Evolutionary conservation across 768 basidiomycete genomes (phyloP).

Genomic region (Boletus sp.): DNA sequence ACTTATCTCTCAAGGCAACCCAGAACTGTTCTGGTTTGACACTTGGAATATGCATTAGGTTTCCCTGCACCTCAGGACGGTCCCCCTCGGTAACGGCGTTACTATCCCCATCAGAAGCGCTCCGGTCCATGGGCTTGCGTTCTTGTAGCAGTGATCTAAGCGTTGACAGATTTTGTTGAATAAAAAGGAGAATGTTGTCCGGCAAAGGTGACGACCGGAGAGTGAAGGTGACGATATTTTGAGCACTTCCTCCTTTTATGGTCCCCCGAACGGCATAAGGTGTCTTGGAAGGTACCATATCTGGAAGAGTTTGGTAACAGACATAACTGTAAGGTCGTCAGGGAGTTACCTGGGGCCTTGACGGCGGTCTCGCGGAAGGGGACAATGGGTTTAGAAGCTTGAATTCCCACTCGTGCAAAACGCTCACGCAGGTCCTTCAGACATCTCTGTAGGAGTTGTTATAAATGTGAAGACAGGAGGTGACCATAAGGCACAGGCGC

Average conservation of each 20-base stretch:
- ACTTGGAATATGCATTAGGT: conserved; percentile 57
- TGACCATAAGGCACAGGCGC: conserved; percentile 20
- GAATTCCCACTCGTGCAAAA: conserved; percentile 90
- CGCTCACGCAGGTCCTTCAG: conserved; percentile 94
- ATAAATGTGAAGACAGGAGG: neutral
- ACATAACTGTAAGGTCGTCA: neutral
- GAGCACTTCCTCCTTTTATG: conserved; percentile 62
- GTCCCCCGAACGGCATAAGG: conserved; percentile 72
- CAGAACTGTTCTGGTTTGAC: conserved; percentile 80
- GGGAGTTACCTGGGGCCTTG: conserved; percentile 58
- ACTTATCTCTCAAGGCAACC: conserved; percentile 60
- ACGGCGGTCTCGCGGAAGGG: conserved; percentile 96
- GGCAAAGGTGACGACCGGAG: conserved; percentile 84
- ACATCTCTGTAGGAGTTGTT: conserved; percentile 62
- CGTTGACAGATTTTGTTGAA: conserved; percentile 65
- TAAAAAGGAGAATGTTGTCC: conserved; percentile 63
- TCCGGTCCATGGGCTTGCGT: conserved; percentile 40
- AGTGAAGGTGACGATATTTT: conserved; percentile 74
- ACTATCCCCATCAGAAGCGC: conserved; percentile 9
- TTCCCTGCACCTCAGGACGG: conserved; percentile 48
- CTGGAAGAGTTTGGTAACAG: conserved; percentile 37
- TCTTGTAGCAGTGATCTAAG: conserved; percentile 59
- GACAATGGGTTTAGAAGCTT: conserved; percentile 92
- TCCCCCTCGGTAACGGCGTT: conserved; percentile 33
- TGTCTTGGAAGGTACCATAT: conserved; percentile 85